These are phyloP conservation scores for Canavalia ensiformis DNA, from an alignment of 306 rosid genomes.

Conservation along the genomic window DNA sequence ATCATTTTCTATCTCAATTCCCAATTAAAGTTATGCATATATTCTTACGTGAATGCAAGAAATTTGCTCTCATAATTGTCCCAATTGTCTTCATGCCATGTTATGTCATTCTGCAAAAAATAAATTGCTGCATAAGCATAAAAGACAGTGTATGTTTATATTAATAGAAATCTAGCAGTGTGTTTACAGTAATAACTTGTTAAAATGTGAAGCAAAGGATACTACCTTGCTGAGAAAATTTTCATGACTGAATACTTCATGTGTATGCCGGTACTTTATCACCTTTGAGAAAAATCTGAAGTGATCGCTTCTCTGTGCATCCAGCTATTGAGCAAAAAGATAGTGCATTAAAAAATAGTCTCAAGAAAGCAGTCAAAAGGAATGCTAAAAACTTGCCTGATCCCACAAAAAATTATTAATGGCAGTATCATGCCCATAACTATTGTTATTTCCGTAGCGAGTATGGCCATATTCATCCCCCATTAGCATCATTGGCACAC, in stretches of 20 bases:
- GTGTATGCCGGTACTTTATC: slow-evolving; percentile 74
- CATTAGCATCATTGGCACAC: slow-evolving; percentile 98
- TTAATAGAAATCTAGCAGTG: background rate
- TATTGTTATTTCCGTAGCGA: slow-evolving; percentile 92
- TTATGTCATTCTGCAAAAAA: slow-evolving; percentile 75
- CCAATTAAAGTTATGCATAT: slow-evolving; percentile 9
- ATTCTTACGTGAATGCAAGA: slow-evolving; percentile 93
- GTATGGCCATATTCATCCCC: slow-evolving; percentile 97
- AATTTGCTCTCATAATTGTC: slow-evolving; percentile 79
- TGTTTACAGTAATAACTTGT: slow-evolving; percentile 21
- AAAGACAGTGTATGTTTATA: slow-evolving; percentile 1
- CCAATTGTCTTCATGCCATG: slow-evolving; percentile 99
- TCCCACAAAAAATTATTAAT: slow-evolving; percentile 88
- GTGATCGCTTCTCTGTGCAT: slow-evolving; percentile 68
- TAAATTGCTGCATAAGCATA: slow-evolving; percentile 41
- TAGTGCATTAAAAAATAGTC: slow-evolving; percentile 34
- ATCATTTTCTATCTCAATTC: slow-evolving; percentile 34
- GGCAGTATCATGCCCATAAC: slow-evolving; percentile 90
- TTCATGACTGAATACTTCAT: slow-evolving; percentile 66
- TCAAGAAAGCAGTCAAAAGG: slow-evolving; percentile 45
- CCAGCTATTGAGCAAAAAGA: slow-evolving; percentile 64
- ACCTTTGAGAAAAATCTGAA: slow-evolving; percentile 84
- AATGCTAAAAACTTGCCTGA: slow-evolving; percentile 56
- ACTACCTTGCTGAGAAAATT: slow-evolving; percentile 74
- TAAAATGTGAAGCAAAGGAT: slow-evolving; percentile 38